phyloP scores from a whole-genome alignment of 139 green algal genomes.

The Ettlia oleoabundans region DNA sequence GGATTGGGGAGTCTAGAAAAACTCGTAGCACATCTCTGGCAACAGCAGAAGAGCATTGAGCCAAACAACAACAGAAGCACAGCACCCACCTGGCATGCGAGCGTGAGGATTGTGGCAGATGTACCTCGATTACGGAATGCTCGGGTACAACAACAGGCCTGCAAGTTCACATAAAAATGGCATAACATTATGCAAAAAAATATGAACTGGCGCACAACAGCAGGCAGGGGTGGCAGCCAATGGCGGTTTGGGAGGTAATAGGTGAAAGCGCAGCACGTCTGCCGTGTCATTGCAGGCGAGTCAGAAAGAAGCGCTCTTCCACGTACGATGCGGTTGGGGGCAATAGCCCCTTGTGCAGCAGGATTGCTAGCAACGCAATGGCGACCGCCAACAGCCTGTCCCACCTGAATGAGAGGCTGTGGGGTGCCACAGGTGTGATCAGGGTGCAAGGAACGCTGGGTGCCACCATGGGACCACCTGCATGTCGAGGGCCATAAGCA shows the following conservation, averaged over 20 bases:
- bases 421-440: slow-evolving; percentile 86
- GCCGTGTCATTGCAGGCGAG: too few relatives aligned
- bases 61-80: neutral
- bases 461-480: slow-evolving; percentile 86
- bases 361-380: neutral
- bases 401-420: slow-evolving; percentile 78
- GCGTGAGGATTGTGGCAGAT: slow-evolving; percentile 66
- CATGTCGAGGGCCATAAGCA: neutral
- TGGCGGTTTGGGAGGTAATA: neutral
- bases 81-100: slow-evolving; percentile 52
- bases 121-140: slow-evolving; percentile 74
- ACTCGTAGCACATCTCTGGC: neutral
- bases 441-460: slow-evolving; percentile 88
- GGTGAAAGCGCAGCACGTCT: neutral
- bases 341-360: neutral
- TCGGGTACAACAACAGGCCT: slow-evolving; percentile 87
- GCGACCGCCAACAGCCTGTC: neutral
- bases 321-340: too few relatives aligned
- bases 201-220: too few relatives aligned
- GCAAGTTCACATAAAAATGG: too few relatives aligned
- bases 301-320: too few relatives aligned
- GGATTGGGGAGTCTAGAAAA: too few relatives aligned
- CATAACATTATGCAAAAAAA: too few relatives aligned
- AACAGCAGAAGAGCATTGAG: neutral
- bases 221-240: neutral